Conservation (phyloP, 2,329 filamentous ascomycete genomes). For the Davidsoniella virescens region DNA sequence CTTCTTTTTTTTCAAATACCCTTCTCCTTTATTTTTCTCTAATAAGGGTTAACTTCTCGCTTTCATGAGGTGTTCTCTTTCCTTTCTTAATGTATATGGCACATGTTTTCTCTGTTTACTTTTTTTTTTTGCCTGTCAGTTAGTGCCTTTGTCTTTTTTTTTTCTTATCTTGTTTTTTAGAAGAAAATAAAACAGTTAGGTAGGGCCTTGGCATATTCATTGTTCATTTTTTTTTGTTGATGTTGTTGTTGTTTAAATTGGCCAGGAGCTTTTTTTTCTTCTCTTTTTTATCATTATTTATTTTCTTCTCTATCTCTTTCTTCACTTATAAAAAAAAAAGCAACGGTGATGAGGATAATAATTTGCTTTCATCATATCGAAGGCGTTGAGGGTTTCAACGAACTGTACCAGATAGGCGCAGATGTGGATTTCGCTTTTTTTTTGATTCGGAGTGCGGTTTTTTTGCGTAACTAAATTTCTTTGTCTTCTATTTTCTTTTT, state of each 20-base stretch:
- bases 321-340: conserved; percentile 9
- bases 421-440: conserved; percentile 17
- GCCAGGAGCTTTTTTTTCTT: not conserved
- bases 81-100: conserved; percentile 2
- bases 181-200: not conserved
- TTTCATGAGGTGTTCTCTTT: not conserved
- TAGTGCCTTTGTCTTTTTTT: conserved; percentile 4
- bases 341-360: conserved; percentile 13
- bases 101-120: not conserved
- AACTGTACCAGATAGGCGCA: conserved; percentile 20
- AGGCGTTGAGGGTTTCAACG: conserved; percentile 22
- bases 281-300: not conserved
- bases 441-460: conserved; percentile 16
- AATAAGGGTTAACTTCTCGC: not conserved
- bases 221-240: too few relatives aligned
- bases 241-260: not conserved
- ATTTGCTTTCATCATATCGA: conserved; percentile 14
- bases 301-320: conserved; percentile 4
- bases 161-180: not conserved
- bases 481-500: conserved; percentile 14
- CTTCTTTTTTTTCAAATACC: not conserved
- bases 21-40: not conserved
- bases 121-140: conserved; percentile 4
- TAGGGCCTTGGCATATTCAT: not conserved
- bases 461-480: conserved; percentile 11